Evolutionary conservation across 2,329 filamentous ascomycete species (phyloP).

Genomic region (Botrytis aclada): DNA sequence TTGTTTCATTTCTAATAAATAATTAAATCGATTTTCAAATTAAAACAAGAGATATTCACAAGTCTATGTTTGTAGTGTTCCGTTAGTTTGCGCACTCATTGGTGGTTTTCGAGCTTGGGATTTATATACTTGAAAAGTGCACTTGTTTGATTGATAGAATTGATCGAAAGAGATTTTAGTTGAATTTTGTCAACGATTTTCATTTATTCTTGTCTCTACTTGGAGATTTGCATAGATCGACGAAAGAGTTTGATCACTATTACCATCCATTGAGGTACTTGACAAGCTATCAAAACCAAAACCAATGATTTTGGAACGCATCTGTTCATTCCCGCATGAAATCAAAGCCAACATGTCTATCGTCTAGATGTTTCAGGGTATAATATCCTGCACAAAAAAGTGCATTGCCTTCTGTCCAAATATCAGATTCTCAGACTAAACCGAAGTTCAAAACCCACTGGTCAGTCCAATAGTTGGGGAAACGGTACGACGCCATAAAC

Average conservation of each 20-base stretch:
- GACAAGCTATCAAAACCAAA: background rate
- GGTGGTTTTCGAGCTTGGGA: background rate
- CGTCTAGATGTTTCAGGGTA: background rate
- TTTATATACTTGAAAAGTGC: background rate
- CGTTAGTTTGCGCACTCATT: too few relatives aligned
- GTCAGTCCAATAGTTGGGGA: background rate
- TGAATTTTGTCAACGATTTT: background rate
- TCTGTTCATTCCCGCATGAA: background rate
- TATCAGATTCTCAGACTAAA: background rate
- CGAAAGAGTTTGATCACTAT: background rate
- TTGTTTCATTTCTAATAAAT: too few relatives aligned
- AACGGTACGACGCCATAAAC: background rate
- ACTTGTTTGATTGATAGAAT: accelerated
- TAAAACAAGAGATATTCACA: too few relatives aligned
- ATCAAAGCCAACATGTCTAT: background rate
- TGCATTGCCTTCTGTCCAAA: background rate
- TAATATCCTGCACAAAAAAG: background rate
- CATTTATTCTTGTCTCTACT: background rate
- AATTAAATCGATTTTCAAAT: too few relatives aligned
- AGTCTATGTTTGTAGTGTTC: too few relatives aligned
- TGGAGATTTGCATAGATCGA: background rate
- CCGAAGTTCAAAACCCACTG: background rate
- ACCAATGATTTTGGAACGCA: too few relatives aligned
- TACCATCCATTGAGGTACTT: background rate
- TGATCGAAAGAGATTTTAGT: background rate